Percentiles rank a stretch among this genome's conserved stretches.
These are phyloP conservation scores for Scheffersomyces illinoinensis DNA, from an alignment of 1,139 yeast species.

Conservation along the genomic window DNA sequence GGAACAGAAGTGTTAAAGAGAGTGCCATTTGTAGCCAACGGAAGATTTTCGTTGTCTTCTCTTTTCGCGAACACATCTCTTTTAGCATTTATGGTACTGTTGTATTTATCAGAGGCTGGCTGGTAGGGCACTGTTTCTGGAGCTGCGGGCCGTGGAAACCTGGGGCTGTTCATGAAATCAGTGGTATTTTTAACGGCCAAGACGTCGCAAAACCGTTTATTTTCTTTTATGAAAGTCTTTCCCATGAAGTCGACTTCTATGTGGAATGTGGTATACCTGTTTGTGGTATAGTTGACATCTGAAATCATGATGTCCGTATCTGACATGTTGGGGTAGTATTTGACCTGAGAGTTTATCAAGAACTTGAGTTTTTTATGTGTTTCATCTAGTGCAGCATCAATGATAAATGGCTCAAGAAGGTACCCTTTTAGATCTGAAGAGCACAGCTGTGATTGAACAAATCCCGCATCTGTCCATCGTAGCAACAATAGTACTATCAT, in stretches of 20 bases:
- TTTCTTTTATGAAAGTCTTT: conserved; percentile 36
- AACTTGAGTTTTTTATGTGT: conserved; percentile 35
- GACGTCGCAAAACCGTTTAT: conserved; percentile 48
- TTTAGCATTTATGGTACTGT: background rate
- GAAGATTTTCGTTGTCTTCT: background rate
- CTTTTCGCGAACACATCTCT: background rate
- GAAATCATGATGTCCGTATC: conserved; percentile 21
- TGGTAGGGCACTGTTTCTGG: background rate
- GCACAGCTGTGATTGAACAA: conserved; percentile 13
- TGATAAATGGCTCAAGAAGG: conserved; percentile 32
- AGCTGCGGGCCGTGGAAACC: conserved; percentile 12
- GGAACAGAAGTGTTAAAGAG: background rate
- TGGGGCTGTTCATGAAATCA: conserved; percentile 20
- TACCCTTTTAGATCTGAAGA: conserved; percentile 5
- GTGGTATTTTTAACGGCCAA: conserved; percentile 41
- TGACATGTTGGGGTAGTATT: conserved; percentile 14
- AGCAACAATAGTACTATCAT: conserved; percentile 1
- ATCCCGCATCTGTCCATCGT: conserved; percentile 12
- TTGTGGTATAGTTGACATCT: conserved; percentile 48
- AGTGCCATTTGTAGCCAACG: background rate
- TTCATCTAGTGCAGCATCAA: conserved; percentile 44
- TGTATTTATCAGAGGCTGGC: background rate
- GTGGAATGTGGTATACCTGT: conserved; percentile 49
- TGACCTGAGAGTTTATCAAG: conserved; percentile 38
- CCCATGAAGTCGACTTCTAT: conserved; percentile 50